Percentiles rank a stretch among this genome's conserved stretches.
Conservation (phyloP, 805 yeast genomes). For the Candida nemodendra region DNA sequence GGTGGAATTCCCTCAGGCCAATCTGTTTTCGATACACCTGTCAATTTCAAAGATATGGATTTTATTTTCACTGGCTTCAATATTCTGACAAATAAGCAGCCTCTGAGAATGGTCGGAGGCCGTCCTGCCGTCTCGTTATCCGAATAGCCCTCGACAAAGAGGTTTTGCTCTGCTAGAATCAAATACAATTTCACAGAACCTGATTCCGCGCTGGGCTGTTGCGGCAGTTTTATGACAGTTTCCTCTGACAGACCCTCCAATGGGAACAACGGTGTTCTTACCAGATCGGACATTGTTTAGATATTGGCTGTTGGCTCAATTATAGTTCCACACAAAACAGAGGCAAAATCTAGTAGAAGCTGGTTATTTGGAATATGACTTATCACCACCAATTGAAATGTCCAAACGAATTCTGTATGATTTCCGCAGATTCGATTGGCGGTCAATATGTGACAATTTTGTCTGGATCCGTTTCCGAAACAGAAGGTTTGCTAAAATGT, state of each 20-base stretch:
- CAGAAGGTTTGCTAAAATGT: too few relatives aligned
- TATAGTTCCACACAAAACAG: too few relatives aligned
- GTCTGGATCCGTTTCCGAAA: too few relatives aligned
- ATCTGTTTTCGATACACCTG: slow-evolving; percentile 75
- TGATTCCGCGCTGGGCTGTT: slow-evolving; percentile 57
- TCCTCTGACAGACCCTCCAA: slow-evolving; percentile 35
- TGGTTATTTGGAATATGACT: not conserved
- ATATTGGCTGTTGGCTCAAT: not conserved
- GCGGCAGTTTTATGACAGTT: slow-evolving; percentile 49
- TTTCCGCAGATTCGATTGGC: too few relatives aligned
- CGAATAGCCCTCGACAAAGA: slow-evolving; percentile 82
- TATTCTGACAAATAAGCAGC: slow-evolving; percentile 69
- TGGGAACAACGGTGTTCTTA: slow-evolving; percentile 49
- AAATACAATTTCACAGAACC: slow-evolving; percentile 69
- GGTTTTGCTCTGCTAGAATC: slow-evolving; percentile 73
- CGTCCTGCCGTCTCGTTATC: slow-evolving; percentile 58
- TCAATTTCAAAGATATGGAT: slow-evolving; percentile 56
- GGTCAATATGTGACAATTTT: too few relatives aligned
- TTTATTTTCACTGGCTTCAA: slow-evolving; percentile 72
- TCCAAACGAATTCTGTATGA: too few relatives aligned
- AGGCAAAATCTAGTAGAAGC: too few relatives aligned
- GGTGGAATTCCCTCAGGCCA: slow-evolving; percentile 99
- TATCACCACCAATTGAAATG: too few relatives aligned
- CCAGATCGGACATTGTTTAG: slow-evolving; percentile 15
- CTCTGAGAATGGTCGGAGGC: slow-evolving; percentile 80